Conservation (phyloP, 2,329 filamentous ascomycete species). For the Ceratocystis diversiconidia region DNA sequence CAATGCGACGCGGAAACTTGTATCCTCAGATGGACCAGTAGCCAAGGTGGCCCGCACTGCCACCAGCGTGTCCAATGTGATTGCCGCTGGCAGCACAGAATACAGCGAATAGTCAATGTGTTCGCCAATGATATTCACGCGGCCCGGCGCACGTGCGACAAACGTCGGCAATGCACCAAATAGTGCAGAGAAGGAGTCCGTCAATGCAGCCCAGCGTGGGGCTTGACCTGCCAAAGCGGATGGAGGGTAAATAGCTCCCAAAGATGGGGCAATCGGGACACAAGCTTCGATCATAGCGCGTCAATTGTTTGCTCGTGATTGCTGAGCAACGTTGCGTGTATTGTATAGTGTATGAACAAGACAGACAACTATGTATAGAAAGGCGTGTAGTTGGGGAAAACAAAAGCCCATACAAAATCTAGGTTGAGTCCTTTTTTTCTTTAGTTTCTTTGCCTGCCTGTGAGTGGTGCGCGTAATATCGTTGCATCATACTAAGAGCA, state of each 20-base stretch:
- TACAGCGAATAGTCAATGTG: conserved; percentile 99
- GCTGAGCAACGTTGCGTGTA: neutral
- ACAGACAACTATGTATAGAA: neutral
- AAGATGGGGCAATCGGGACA: conserved; percentile 61
- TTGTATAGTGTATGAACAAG: neutral
- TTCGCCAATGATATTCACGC: conserved; percentile 97
- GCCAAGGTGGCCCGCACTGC: conserved; percentile 51
- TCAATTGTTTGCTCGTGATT: neutral
- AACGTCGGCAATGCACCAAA: conserved; percentile 65
- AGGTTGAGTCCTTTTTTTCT: neutral
- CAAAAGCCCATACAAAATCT: too few relatives aligned
- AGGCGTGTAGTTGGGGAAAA: neutral
- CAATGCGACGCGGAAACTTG: conserved; percentile 45
- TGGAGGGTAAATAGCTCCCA: conserved; percentile 71
- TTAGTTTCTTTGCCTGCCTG: neutral
- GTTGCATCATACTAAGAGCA: neutral
- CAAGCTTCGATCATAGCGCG: neutral
- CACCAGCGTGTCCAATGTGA: conserved; percentile 79
- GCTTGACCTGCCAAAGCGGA: conserved; percentile 54
- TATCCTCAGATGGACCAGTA: conserved; percentile 30
- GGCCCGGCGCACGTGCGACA: conserved; percentile 76
- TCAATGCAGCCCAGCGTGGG: conserved; percentile 60
- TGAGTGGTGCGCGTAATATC: conserved; percentile 4
- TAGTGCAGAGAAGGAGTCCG: conserved; percentile 52
- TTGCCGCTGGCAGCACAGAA: conserved; percentile 88